Base-by-base conservation (phyloP, 495 filamentous ascomycete species). In the Mytilinidion resinicola region DNA sequence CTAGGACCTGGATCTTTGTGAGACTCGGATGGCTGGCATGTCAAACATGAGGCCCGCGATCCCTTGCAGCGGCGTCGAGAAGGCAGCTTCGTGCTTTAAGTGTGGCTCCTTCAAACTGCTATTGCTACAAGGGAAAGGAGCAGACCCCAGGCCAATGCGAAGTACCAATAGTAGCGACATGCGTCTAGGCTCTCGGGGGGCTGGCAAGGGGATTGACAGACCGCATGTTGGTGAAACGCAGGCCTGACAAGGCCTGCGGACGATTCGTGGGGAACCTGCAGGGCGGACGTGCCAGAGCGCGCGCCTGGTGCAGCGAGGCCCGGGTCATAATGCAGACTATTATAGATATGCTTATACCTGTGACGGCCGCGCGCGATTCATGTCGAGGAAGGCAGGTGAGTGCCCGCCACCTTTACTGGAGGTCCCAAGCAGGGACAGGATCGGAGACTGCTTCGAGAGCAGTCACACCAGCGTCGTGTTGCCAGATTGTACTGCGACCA, bases 181-280 rank as follows among this genome's bases (percentile, higher is more conserved):
- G 25, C 54, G 60, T 60, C 64, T 63, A 63, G 64, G 64, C 64
- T 63, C 51, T 60, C 48, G 64, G 54, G 53, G 57, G 50, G 36
- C 47, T 48, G 52, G 55, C 57, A 58, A 58, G 25, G 25, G 25
- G 62, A 65, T 58, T 61, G 53, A 58, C 58, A 65, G 59, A 49
- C 56, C 53, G 57, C 55, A 51, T 62, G 53, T 51, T 41, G 36
- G 51, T 66, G 63, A 66, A 66, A 66, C 63, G 56, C 58, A 52
- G 41, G 55, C 63, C 59, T 62, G 59, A 62, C 64, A 44, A 57
- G 49, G 52, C 60, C 60, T 63, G 64, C 55, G 36, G 64, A 57
- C 64, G 60, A 63, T 67, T 67, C 64, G 64, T 67, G 60, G 60
- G 60, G 60, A 63, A 63, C 60, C 49, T 67, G 60, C 61, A 67